phyloP scores from a whole-genome alignment of 345 rosid genomes.

The Mangifera indica region DNA sequence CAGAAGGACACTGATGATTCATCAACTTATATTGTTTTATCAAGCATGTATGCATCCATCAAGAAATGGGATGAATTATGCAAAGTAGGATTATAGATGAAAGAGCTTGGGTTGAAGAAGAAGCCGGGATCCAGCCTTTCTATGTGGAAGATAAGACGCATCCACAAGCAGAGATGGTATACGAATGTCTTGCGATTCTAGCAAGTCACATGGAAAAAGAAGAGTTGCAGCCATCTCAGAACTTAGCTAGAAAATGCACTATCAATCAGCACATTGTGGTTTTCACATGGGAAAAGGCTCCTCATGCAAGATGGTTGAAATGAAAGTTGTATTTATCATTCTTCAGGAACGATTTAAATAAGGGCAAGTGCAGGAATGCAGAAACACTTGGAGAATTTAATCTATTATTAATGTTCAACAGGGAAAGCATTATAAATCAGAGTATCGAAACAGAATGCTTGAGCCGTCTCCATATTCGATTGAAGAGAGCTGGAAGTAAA shows the following conservation, averaged over 20 bases:
- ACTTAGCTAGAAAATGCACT: background rate
- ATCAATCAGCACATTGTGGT: background rate
- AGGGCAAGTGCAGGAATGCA: background rate
- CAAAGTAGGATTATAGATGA: constrained; percentile 52
- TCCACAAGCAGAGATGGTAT: constrained; percentile 33
- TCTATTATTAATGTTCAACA: background rate
- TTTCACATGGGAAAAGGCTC: constrained; percentile 1
- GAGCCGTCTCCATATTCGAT: no score
- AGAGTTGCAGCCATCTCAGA: constrained; percentile 19
- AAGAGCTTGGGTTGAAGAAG: constrained; percentile 57
- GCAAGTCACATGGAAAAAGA: constrained; percentile 49
- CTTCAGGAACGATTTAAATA: background rate
- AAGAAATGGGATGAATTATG: constrained; percentile 64
- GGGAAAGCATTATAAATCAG: background rate
- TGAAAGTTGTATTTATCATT: background rate
- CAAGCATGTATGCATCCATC: constrained; percentile 53
- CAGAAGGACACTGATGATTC: constrained; percentile 50
- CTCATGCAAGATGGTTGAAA: background rate
- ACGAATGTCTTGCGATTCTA: constrained; percentile 49
- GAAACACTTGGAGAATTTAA: background rate
- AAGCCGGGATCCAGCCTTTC: constrained; percentile 62
- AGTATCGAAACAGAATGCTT: background rate
- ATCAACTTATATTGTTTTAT: constrained; percentile 41
- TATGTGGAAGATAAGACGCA: constrained; percentile 44
- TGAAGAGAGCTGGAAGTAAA: no score